A percentile compares a stretch with the other conserved stretches of the same genome.
Evolutionary conservation across 805 yeast genomes (phyloP).

Genomic region (Wickerhamiella shivajii): DNA sequence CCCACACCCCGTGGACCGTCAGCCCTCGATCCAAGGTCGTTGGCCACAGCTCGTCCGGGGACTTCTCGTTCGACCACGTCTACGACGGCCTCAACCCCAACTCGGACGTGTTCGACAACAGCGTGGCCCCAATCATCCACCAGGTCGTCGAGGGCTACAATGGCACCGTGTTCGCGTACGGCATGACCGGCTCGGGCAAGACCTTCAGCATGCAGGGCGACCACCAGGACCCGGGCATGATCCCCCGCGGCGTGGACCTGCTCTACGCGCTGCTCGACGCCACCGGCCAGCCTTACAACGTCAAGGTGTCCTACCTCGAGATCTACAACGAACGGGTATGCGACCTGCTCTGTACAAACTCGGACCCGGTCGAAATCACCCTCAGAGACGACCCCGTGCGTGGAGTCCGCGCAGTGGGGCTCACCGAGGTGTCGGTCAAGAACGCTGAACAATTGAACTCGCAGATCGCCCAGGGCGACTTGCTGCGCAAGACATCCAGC

Average conservation of each 20-base stretch:
- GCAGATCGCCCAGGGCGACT: conserved; percentile 55
- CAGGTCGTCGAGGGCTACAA: conserved; percentile 61
- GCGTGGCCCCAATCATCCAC: conserved; percentile 39
- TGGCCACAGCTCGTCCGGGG: conserved; percentile 31
- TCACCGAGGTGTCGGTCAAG: conserved; percentile 44
- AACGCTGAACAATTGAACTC: conserved; percentile 45
- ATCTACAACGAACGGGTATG: conserved; percentile 78
- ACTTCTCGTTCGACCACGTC: conserved; percentile 66
- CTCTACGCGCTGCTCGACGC: conserved; percentile 32
- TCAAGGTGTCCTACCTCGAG: conserved; percentile 63
- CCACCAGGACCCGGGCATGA: conserved; percentile 47
- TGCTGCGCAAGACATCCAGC: conserved; percentile 62
- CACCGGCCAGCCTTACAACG: conserved; percentile 27
- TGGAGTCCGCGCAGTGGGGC: conserved; percentile 66
- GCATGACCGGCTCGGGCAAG: conserved; percentile 90
- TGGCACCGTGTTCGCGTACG: conserved; percentile 85
- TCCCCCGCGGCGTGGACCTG: conserved; percentile 48
- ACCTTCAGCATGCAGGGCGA: conserved; percentile 74
- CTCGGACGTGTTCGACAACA: conserved; percentile 40
- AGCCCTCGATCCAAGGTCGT: neutral
- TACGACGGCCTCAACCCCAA: conserved; percentile 45
- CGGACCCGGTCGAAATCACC: conserved; percentile 39
- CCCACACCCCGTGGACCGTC: conserved; percentile 9
- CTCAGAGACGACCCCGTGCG: conserved; percentile 60
- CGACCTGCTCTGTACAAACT: conserved; percentile 43